Conservation (phyloP, 768 basidiomycete genomes). For the Boletus coccyginus region DNA sequence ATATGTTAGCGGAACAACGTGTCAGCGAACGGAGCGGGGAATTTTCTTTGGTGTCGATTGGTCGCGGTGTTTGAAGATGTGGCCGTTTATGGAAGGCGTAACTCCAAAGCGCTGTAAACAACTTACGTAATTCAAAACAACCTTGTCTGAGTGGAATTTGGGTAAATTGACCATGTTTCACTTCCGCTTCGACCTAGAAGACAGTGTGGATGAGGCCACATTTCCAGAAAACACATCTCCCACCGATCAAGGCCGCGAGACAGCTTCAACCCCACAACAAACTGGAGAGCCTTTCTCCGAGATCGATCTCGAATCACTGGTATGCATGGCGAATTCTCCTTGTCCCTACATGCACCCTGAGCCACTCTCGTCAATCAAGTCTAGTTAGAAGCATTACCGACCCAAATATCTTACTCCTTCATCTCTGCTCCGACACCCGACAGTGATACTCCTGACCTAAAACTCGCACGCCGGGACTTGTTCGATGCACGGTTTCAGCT, state of each 20-base stretch:
- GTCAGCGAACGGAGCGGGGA: not conserved
- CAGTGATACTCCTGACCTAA: constrained; percentile 22
- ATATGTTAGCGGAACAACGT: not conserved
- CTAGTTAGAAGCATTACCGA: constrained; percentile 69
- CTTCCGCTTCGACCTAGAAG: constrained; percentile 58
- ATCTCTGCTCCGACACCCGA: constrained; percentile 48
- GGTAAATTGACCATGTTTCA: constrained; percentile 33
- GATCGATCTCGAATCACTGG: constrained; percentile 30
- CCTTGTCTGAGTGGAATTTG: too few relatives aligned
- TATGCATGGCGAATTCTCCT: constrained; percentile 19
- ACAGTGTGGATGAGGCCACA: constrained; percentile 34
- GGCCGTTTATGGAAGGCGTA: not conserved
- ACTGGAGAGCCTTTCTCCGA: constrained; percentile 24
- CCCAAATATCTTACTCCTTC: constrained; percentile 78
- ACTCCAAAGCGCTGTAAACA: not conserved
- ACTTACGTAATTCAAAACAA: not conserved
- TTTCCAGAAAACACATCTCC: constrained; percentile 3
- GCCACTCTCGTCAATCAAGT: constrained; percentile 16
- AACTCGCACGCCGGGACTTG: constrained; percentile 76
- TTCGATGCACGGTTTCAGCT: constrained; percentile 97
- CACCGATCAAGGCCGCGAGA: not conserved
- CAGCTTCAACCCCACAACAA: not conserved
- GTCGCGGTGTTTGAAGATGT: not conserved
- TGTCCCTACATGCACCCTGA: not conserved
- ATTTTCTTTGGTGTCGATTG: not conserved